Evolutionary conservation across 2,329 filamentous ascomycete genomes (phyloP), one percentile per base, ranked within the genome.

Genomic region (Podosphaera fusca): DNA sequence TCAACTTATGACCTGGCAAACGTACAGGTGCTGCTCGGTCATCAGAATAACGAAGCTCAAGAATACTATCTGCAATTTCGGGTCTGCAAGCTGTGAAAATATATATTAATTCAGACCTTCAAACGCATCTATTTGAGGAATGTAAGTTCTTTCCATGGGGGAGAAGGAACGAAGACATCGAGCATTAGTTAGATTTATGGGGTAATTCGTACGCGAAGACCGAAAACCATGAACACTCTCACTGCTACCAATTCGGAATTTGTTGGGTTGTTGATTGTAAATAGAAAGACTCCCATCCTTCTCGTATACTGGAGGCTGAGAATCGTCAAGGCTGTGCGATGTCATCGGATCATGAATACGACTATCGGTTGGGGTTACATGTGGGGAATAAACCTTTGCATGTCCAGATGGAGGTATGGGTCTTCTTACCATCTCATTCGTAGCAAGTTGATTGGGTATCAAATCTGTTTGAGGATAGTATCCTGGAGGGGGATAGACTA

Each of bases 321-420:
- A 81, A 40, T 74, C 78, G 57, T 80, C 79, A 63, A 79, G 79
- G 66, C 78, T 81, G 60, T 78, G 78, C 3, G 78, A 75, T 1
- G 77, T 79, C 1, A 75, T 73, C 1, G 78, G 75, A 2, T 74
- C 75, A 63, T 76, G 76, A 40, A 59, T 57, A 14, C 66, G 64
- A 50, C 57, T 52, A 2, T 60, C 61, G 38, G 59, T 50, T 42
- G 64, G 61, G 60, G 69, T 62, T 58, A 63, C 55, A 58, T 61
- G 61, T 58, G 67, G 69, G 21, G 67, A 66, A 50, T 67, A 69
- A 30, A 63, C 62, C 38, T 71, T 69, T 40, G 67, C 62, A 12
- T 64, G 66, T 40, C 60, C 63, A 50, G 66, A 69, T 12, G 65
- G 57, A 63, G 60, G 55, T 59, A 67, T 61, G 55, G 63, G 65